Conservation (phyloP, 2,329 filamentous ascomycete species). For the Mycosphaerelloides madeirae region DNA sequence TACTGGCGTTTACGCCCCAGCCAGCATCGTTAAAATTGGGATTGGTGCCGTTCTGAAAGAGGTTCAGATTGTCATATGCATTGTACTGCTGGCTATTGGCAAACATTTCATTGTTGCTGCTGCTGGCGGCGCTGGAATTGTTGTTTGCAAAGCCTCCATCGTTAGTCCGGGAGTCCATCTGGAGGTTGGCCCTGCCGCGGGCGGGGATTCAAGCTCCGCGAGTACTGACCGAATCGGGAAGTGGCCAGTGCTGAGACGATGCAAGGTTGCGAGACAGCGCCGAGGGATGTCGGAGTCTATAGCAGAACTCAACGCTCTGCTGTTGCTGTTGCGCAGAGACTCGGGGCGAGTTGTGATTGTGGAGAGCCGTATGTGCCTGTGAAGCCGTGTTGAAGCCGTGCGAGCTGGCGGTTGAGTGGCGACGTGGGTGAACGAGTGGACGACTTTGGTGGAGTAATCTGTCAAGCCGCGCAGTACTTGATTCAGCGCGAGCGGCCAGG, state of each 20-base stretch:
- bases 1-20: conserved; percentile 31
- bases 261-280: conserved; percentile 1
- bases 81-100: conserved; percentile 28
- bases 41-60: conserved; percentile 26
- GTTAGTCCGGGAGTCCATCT: conserved; percentile 13
- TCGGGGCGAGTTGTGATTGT: not conserved
- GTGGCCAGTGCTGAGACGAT: conserved; percentile 9
- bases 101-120: conserved; percentile 23
- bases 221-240: conserved; percentile 8
- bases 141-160: conserved; percentile 25
- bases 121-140: conserved; percentile 3
- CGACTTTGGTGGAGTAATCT: too few relatives aligned
- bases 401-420: not conserved
- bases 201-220: conserved; percentile 1
- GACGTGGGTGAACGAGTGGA: not conserved
- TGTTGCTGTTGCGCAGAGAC: conserved; percentile 1
- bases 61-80: conserved; percentile 28
- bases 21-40: conserved; percentile 27
- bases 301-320: too few relatives aligned
- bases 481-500: not conserved
- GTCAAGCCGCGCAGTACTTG: too few relatives aligned
- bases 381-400: not conserved
- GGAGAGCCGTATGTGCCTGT: conserved; percentile 4
- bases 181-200: conserved; percentile 2
- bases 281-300: too few relatives aligned